A percentile compares a stretch with the other conserved stretches of the same genome.
Conservation (phyloP, 371 early-diverging fungal genomes). For the Phascolomyces articulosus region DNA sequence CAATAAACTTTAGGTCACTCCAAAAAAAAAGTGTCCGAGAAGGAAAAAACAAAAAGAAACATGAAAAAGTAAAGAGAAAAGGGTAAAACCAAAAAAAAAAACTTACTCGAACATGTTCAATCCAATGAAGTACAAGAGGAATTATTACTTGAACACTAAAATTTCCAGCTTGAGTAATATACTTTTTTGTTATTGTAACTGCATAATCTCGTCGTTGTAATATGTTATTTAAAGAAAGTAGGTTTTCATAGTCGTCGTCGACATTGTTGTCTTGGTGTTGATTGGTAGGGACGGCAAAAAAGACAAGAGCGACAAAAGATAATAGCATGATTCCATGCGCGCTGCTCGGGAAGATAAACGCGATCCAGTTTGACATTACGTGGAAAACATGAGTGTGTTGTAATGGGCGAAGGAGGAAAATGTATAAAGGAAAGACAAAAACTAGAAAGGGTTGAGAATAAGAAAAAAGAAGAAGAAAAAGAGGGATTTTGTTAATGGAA, state of each 20-base stretch:
- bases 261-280: background rate
- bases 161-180: background rate
- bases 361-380: slow-evolving; percentile 10
- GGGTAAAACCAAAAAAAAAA: background rate
- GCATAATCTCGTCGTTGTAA: slow-evolving; percentile 5
- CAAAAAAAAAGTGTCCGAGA: slow-evolving; percentile 6
- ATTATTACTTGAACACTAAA: background rate
- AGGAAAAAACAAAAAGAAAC: no score
- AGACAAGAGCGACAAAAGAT: slow-evolving; percentile 10
- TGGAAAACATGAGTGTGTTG: background rate
- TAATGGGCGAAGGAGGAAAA: background rate
- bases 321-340: slow-evolving; percentile 16
- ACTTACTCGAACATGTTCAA: slow-evolving; percentile 1
- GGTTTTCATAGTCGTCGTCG: background rate
- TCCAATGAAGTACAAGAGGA: background rate
- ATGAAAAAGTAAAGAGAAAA: background rate
- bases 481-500: background rate
- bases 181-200: background rate
- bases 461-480: background rate
- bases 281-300: slow-evolving; percentile 11
- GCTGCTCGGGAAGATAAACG: slow-evolving; percentile 8
- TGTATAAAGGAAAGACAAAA: background rate
- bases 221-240: background rate
- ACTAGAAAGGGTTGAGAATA: background rate
- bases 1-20: slow-evolving; percentile 1